Evolutionary conservation across 2,329 filamentous ascomycete genomes (phyloP).

Genomic region (Hansfordia pulvinata): DNA sequence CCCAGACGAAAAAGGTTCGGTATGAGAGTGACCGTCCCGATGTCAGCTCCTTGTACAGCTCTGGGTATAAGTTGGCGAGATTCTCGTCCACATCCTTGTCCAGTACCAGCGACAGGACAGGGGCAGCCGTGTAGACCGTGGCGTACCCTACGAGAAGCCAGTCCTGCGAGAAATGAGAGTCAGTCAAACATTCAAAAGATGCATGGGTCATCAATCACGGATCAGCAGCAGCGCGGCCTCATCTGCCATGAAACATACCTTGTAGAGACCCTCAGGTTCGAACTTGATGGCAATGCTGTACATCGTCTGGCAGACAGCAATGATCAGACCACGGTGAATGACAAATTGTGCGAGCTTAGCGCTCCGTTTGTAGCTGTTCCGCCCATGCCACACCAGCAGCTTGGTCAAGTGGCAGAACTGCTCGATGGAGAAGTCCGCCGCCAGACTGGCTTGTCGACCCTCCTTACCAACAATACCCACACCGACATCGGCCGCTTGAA

Average conservation of each 20-base stretch:
- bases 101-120: constrained; percentile 85
- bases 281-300: constrained; percentile 89
- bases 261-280: constrained; percentile 88
- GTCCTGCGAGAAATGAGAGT: constrained; percentile 35
- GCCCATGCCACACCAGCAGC: constrained; percentile 94
- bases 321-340: constrained; percentile 92
- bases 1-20: constrained; percentile 93
- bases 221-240: too few relatives aligned
- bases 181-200: too few relatives aligned
- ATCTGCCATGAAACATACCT: constrained; percentile 23
- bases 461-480: constrained; percentile 98
- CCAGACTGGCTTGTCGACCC: constrained; percentile 84
- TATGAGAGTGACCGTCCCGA: constrained; percentile 77
- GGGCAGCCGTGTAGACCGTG: constrained; percentile 86
- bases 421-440: constrained; percentile 91
- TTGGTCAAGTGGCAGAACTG: constrained; percentile 94
- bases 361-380: constrained; percentile 91
- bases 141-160: constrained; percentile 96
- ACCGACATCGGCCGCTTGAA: constrained; percentile 93
- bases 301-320: constrained; percentile 92
- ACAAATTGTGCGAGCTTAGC: constrained; percentile 97
- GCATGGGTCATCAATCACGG: too few relatives aligned
- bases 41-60: constrained; percentile 96
- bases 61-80: constrained; percentile 87
- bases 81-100: constrained; percentile 93